Base-by-base conservation (phyloP, 2,329 filamentous ascomycete genomes). In the Sarocladiaceae sp. region DNA sequence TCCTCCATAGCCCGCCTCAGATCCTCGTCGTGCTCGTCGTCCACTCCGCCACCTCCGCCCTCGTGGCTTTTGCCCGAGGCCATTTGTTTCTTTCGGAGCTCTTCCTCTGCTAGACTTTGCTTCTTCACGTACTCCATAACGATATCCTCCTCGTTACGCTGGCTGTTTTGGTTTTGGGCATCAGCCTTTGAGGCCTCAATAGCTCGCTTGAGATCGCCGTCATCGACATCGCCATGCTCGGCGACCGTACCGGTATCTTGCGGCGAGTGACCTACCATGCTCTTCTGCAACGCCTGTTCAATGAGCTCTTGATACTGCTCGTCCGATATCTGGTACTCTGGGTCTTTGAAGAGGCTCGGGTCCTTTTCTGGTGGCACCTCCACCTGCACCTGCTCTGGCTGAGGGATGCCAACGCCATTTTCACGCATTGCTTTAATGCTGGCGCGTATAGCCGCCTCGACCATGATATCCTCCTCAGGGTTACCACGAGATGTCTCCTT, bases 101-200 rank as follows among this genome's bases (percentile, higher is more conserved):
- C 71, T 51, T 82, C 81, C 62, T 91, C 86, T 1, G 76, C 72
- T 33, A 88, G 58, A 59, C 83, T 88, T 66, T 89, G 83, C 66
- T 81, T 84, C 70, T 83, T 85, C 32, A 88, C 74, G 60, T 87
- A 88, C 54, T 88, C 83, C 58, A 90, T 61, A 7, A 89, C 77
- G 47, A 85, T 79, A 45, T 88, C 78, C 57, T 90, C 84, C 56
- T 89, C 85, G 0, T 72, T 76, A 55, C 63, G 70, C 44, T 66
- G 59, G 29, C 58, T 63, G 39, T 61, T 59, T 27, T 68, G 62
- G 3, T 66, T 63, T 33, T 64, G 61, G 51, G 70, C 53, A 44
- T 73, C 61, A 26, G 69, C 60, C 43, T 62, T 60, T 19, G 75
- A 70, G 11, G 63, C 66, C 6, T 63, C 61, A 27, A 79, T 62